Percentiles rank a stretch among this genome's conserved stretches.
phyloP scores from a whole-genome alignment of 2,329 filamentous ascomycete species.

The Colletotrichum agaves region DNA sequence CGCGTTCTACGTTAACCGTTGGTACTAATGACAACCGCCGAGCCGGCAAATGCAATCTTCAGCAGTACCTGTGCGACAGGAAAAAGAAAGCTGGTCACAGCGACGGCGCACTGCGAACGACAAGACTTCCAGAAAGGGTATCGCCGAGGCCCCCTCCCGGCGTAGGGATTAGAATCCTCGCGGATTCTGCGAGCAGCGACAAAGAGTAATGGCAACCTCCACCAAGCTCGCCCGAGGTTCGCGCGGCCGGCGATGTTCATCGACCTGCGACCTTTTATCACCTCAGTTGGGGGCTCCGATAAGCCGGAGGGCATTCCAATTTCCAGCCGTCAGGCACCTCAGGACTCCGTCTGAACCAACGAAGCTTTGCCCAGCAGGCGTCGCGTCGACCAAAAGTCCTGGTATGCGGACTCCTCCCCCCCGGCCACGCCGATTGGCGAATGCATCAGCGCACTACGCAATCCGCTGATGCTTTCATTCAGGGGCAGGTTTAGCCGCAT shows the following conservation, averaged over 20 bases:
- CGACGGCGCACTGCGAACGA: background rate
- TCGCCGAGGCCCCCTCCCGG: background rate
- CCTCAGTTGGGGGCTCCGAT: background rate
- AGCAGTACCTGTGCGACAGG: no score
- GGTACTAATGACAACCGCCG: background rate
- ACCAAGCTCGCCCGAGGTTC: background rate
- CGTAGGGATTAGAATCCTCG: conserved; percentile 2
- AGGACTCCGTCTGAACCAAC: background rate
- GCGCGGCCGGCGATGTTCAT: background rate
- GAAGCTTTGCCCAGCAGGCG: background rate
- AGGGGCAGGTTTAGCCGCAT: background rate
- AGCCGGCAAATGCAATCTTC: no score
- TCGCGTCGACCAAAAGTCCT: background rate
- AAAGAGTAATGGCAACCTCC: background rate
- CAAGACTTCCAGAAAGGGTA: background rate
- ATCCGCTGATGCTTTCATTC: background rate
- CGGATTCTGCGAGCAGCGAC: conserved; percentile 10
- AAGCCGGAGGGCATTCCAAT: background rate
- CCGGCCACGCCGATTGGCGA: background rate
- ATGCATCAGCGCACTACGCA: background rate
- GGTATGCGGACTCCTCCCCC: background rate
- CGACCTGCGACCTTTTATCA: conserved; percentile 1
- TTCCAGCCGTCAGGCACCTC: background rate
- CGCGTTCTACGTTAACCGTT: background rate
- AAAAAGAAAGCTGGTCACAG: no score